phyloP scores from a whole-genome alignment of 2,329 filamentous ascomycete species.

The Pyrenophora tritici-repentis region DNA sequence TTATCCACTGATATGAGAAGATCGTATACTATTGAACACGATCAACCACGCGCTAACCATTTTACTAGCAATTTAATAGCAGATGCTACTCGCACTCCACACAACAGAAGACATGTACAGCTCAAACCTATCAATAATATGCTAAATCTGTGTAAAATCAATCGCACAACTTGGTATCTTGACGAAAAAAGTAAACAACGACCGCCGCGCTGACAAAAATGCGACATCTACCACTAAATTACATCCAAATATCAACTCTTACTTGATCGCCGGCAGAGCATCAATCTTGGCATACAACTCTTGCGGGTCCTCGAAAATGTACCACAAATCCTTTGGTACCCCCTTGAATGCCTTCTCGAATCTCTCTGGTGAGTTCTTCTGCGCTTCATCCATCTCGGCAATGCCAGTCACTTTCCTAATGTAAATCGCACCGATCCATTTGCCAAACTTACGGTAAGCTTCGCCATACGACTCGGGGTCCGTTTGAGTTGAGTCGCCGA shows the following conservation, averaged over 20 bases:
- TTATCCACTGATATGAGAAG: too few relatives aligned
- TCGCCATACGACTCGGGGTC: constrained; percentile 91
- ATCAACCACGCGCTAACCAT: too few relatives aligned
- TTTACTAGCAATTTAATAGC: too few relatives aligned
- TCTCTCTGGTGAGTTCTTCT: constrained; percentile 66
- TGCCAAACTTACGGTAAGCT: constrained; percentile 69
- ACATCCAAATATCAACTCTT: neutral
- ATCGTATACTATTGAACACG: too few relatives aligned
- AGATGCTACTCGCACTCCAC: too few relatives aligned
- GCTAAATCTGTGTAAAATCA: too few relatives aligned
- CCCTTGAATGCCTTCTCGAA: constrained; percentile 84
- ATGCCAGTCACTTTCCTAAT: constrained; percentile 84
- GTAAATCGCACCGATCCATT: constrained; percentile 81
- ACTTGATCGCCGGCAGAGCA: constrained; percentile 29
- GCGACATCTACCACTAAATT: neutral
- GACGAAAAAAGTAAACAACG: too few relatives aligned
- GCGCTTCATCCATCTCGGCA: constrained; percentile 74
- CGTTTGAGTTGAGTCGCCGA: constrained; percentile 89
- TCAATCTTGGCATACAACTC: constrained; percentile 60
- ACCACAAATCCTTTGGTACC: constrained; percentile 73
- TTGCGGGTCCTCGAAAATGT: constrained; percentile 77
- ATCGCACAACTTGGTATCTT: too few relatives aligned
- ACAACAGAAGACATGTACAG: too few relatives aligned
- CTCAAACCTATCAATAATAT: too few relatives aligned
- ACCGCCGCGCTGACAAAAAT: neutral